Base-by-base conservation (phyloP, 352 stramenopile species). In the Pythium aristosporum region DNA sequence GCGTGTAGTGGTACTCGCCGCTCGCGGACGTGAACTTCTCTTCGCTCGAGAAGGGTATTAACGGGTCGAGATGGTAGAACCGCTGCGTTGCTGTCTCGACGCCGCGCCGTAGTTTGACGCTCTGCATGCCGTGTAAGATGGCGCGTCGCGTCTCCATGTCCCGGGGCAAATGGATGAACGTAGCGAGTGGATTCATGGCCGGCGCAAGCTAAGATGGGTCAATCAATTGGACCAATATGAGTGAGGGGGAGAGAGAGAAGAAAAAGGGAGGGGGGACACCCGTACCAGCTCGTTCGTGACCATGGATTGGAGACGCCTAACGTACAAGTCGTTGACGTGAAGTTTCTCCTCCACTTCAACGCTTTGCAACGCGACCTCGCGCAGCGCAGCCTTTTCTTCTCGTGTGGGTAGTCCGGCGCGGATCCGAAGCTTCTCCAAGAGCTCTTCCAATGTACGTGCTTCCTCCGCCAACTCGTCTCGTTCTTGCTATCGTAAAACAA, bases 21-120 rank as follows among this genome's bases (percentile, higher is more conserved):
- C 34, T 48, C 21, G 37, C 36, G 8, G 49, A 44, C 58, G 36
- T 52, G 48, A 58, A 57, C 23, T 32, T 18, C 12, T 58, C 49
- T 25, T 65, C 58, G 37, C 49, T 32, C n/a, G 46, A 13, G 48
- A 58, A 65, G 4, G 58, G 57, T 39, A 28, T 20, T n/a, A 20
- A 37, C 8, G 43, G 51, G 34, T 67, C 61, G 20, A 58, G 25
- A 12, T 57, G 42, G 18, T 56, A 25, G 37, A 68, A 48, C 2
- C 32, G 36, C 2, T 56, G 18, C n/a, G 46, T 42, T 2, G 37
- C 52, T 2, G 42, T 25, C 1, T 61, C 43, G 12, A 37, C n/a
- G 10, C 69, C 76, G 36, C 69, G 64, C 0, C 67, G 68, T 44
- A 85, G 73, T 63, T 82, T 79, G 25, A 72, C 64, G 32, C 63